phyloP scores from a whole-genome alignment of 208 protist species.

The Sergeia podlipaevii region DNA sequence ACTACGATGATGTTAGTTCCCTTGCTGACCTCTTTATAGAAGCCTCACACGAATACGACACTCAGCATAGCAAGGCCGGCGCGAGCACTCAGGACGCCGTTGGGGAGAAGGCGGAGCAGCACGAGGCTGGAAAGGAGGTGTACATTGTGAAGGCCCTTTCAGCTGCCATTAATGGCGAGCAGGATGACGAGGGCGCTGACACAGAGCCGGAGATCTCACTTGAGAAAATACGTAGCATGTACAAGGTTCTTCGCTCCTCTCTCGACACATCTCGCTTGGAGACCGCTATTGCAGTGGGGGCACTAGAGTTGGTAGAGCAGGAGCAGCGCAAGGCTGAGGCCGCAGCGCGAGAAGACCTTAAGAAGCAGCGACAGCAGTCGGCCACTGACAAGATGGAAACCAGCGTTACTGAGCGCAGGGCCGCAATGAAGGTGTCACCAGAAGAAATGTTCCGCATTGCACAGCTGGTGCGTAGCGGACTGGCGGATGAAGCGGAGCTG shows the following conservation, averaged over 20 bases:
- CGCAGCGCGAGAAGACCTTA: conserved; percentile 17
- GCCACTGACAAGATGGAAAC: conserved; percentile 30
- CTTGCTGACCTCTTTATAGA: conserved; percentile 57
- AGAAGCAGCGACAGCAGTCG: conserved; percentile 11
- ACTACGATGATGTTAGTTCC: conserved; percentile 78
- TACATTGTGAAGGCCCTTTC: conserved; percentile 15
- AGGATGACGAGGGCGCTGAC: conserved; percentile 16
- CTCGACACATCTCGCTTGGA: conserved; percentile 27
- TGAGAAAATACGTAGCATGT: conserved; percentile 51
- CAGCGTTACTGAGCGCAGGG: conserved; percentile 40
- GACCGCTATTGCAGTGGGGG: conserved; percentile 53
- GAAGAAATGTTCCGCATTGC: conserved; percentile 88
- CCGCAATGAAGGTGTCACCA: conserved; percentile 74
- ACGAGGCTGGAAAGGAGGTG: conserved; percentile 4
- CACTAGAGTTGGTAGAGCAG: conserved; percentile 54
- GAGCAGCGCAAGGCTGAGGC: conserved; percentile 39
- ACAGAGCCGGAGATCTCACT: conserved; percentile 39
- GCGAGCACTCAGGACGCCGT: background rate
- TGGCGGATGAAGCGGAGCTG: conserved; percentile 80
- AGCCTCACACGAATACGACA: conserved; percentile 2
- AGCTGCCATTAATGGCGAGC: conserved; percentile 22
- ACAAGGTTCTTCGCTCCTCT: conserved; percentile 39
- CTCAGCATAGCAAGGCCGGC: conserved; percentile 3
- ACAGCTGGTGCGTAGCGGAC: conserved; percentile 74
- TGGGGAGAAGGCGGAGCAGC: conserved; percentile 15